These are phyloP conservation scores for Penstemon eatonii DNA, from an alignment of 257 asterid genomes.

Conservation along the genomic window DNA sequence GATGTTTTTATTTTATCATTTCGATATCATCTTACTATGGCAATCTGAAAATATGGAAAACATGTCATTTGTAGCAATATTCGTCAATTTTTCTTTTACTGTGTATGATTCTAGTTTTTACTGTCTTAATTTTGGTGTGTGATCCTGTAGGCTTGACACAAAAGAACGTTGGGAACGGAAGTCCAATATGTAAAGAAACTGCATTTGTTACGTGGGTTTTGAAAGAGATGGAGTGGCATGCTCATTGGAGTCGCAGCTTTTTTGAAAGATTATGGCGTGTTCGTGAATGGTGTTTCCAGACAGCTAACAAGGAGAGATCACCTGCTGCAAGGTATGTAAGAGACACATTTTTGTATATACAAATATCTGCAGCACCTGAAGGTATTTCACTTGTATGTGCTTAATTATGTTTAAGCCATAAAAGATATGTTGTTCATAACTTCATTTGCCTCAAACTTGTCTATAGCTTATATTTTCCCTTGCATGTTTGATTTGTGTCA, in stretches of 20 bases:
- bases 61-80: neutral
- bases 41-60: neutral
- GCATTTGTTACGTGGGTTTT: neutral
- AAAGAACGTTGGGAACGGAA: constrained; percentile 91
- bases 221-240: neutral
- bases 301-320: constrained; percentile 17
- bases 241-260: neutral
- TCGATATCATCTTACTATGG: neutral
- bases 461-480: neutral
- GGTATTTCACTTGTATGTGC: neutral
- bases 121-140: constrained; percentile 17
- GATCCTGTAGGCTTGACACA: constrained; percentile 59
- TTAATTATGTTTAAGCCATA: neutral
- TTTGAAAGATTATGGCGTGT: neutral
- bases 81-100: neutral
- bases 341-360: neutral
- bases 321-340: constrained; percentile 1
- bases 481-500: neutral
- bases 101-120: constrained; percentile 2
- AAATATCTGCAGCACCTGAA: neutral
- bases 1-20: constrained; percentile 6
- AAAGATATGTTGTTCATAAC: neutral
- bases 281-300: neutral
- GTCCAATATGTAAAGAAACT: constrained; percentile 67
- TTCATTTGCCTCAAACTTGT: neutral